Percentiles rank a stretch among this genome's conserved stretches.
phyloP scores from a whole-genome alignment of 441 rosid species.

The Brassica hybrid region DNA sequence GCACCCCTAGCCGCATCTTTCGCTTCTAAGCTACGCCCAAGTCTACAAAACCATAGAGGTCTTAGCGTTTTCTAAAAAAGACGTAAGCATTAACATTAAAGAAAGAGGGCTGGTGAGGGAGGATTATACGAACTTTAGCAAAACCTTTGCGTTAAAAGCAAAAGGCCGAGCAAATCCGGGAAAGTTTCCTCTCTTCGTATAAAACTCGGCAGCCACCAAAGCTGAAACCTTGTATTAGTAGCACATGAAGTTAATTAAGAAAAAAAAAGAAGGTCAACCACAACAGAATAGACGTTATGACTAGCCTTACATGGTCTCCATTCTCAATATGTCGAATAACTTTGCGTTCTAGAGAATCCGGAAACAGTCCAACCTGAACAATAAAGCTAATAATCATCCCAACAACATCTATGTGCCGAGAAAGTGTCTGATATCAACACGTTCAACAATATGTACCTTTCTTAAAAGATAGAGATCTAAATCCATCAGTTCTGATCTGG shows the following conservation, averaged over 20 bases:
- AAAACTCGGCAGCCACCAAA: conserved; percentile 84
- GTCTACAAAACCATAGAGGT: conserved; percentile 48
- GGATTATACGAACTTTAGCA: conserved; percentile 67
- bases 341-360: conserved; percentile 80
- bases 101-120: conserved; percentile 30
- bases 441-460: conserved; percentile 57
- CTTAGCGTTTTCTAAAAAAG: conserved; percentile 30
- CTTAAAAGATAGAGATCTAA: conserved; percentile 68
- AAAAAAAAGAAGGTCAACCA: conserved; percentile 8
- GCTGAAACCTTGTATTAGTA: conserved; percentile 73
- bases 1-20: conserved; percentile 96
- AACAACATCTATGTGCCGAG: background rate
- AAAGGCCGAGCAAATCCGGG: conserved; percentile 89
- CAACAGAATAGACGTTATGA: conserved; percentile 18
- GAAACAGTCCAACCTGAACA: conserved; percentile 85
- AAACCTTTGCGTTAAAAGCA: conserved; percentile 78
- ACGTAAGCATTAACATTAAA: conserved; percentile 12
- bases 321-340: conserved; percentile 68
- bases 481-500: conserved; percentile 56
- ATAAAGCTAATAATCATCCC: conserved; percentile 21
- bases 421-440: conserved; percentile 13
- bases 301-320: conserved; percentile 77
- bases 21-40: conserved; percentile 75
- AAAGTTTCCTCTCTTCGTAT: conserved; percentile 71
- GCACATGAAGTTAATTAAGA: conserved; percentile 34